These are phyloP conservation scores for Daldinia childiae DNA, from an alignment of 495 filamentous ascomycete genomes.

Conservation along the genomic window DNA sequence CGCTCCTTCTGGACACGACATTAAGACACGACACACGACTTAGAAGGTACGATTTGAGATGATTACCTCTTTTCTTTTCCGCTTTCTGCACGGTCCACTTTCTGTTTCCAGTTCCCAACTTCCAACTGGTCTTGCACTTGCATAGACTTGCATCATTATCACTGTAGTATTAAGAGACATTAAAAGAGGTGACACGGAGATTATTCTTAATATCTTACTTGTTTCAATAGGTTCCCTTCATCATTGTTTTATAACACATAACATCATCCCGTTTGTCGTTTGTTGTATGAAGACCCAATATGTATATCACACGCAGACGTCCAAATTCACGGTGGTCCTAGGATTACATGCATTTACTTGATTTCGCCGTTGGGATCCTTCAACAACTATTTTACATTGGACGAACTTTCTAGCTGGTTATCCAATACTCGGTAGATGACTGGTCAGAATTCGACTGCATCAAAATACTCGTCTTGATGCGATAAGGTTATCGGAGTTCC, in stretches of 20 bases:
- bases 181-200: slow-evolving; percentile 20
- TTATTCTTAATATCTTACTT: slow-evolving; percentile 16
- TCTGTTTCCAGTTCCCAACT: not conserved
- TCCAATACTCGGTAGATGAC: slow-evolving; percentile 30
- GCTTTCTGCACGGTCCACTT: slow-evolving; percentile 37
- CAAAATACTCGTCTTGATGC: slow-evolving; percentile 2
- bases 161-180: slow-evolving; percentile 18
- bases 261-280: slow-evolving; percentile 1
- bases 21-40: not conserved
- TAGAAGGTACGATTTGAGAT: slow-evolving; percentile 10
- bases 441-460: slow-evolving; percentile 22
- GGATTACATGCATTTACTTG: slow-evolving; percentile 35
- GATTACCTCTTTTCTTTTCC: slow-evolving; percentile 1
- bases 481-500: slow-evolving; percentile 17
- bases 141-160: slow-evolving; percentile 16
- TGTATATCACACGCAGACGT: slow-evolving; percentile 1
- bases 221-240: not conserved
- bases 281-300: slow-evolving; percentile 11
- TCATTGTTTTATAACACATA: slow-evolving; percentile 17
- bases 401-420: slow-evolving; percentile 20
- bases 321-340: slow-evolving; percentile 8
- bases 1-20: slow-evolving; percentile 12
- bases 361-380: slow-evolving; percentile 7
- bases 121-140: slow-evolving; percentile 3
- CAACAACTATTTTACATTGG: slow-evolving; percentile 17